Base-by-base conservation (phyloP, 768 basidiomycete species). In the Tricholoma matsutake region DNA sequence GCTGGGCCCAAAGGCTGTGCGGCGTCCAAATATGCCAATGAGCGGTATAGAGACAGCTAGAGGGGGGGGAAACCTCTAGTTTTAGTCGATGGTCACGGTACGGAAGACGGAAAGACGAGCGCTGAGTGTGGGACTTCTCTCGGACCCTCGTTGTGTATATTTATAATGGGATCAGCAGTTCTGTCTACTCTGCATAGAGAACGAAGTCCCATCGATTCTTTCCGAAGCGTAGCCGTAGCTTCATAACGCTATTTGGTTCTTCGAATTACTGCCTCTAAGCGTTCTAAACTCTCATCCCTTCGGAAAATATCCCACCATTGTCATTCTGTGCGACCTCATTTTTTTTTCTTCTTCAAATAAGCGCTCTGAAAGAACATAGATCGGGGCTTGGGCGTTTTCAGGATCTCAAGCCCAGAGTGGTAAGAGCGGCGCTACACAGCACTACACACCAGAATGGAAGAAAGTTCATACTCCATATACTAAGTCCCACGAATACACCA, bases 61-160 rank as follows among this genome's bases (percentile, higher is more conserved):
- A 10, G 14, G n/a, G 4, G 28, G 18, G 18, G 14, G 16, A 32
- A 20, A 25, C 43, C 18, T 34, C 2, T 31, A 11, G 31, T 45
- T 37, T 57, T 47, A 8, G 41, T 43, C 31, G 41, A 47, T 34
- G 41, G 47, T 57, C 41, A 41, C 56, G 43, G 56, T 45, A 34
- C 41, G 34, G 56, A 57, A 57, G 56, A 57, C 18, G 56, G 34
- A 43, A 57, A 57, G 56, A 57, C 18, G 56, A 57, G 56, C 56
- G n/a, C 11, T 49, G 29, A 45, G 56, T 57, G 56, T 57, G 56
- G 41, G 56, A 57, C 56, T 57, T 57, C 41, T 45, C 43, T 39
- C 29, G 29, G 56, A 45, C 43, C 43, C 56, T 47, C 22, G 9
- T 1, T 45, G 29, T 10, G 51, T 53, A 53, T 53, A 18, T 53